Evolutionary conservation across 768 basidiomycete species (phyloP).

Genomic region (Baorangia bicolor): DNA sequence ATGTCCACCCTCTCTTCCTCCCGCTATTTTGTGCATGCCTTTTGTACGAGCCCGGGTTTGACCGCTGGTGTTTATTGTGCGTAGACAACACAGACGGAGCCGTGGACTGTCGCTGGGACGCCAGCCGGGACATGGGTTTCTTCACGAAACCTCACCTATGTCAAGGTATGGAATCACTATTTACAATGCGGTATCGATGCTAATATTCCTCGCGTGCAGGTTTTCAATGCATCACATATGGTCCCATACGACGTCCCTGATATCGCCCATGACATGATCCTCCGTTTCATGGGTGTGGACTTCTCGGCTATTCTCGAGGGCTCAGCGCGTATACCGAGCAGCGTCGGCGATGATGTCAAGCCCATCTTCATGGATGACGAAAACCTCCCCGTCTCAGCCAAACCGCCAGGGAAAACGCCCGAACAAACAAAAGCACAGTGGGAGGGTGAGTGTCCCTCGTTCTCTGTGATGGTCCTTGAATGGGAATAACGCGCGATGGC

Average conservation of each 20-base stretch:
- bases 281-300: constrained; percentile 94
- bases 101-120: constrained; percentile 72
- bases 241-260: constrained; percentile 85
- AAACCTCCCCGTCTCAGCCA: constrained; percentile 36
- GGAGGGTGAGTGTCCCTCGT: constrained; percentile 60
- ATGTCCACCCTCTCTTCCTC: background rate
- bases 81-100: constrained; percentile 65
- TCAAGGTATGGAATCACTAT: constrained; percentile 53
- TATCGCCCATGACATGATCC: constrained; percentile 95
- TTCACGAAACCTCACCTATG: constrained; percentile 89
- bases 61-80: background rate
- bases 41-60: constrained; percentile 1
- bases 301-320: constrained; percentile 78
- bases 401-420: constrained; percentile 53
- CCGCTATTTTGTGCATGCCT: background rate
- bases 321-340: constrained; percentile 77
- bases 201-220: constrained; percentile 38
- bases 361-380: constrained; percentile 55
- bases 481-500: constrained; percentile 1
- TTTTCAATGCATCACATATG: constrained; percentile 97
- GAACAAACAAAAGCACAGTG: constrained; percentile 85
- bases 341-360: constrained; percentile 71
- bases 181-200: too few species aligned
- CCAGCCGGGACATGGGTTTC: constrained; percentile 91
- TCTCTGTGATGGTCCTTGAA: background rate